Evolutionary conservation across 176 grass and related monocot species (phyloP).

Genomic region (bread wheat (Triticum aestivum)): DNA sequence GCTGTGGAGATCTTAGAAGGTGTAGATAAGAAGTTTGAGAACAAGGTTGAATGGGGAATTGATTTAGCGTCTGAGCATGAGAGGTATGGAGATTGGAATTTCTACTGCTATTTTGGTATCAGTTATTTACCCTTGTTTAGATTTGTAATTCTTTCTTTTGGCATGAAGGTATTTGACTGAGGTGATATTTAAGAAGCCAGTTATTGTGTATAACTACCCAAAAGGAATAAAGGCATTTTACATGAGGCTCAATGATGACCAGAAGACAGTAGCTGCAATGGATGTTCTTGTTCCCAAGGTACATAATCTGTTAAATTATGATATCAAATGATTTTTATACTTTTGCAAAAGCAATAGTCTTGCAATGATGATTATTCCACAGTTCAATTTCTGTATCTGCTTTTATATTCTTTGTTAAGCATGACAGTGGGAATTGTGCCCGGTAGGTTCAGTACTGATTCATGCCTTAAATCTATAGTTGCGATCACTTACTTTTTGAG

Average conservation of each 20-base stretch:
- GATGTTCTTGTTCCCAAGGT: constrained; percentile 99
- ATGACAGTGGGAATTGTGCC: neutral
- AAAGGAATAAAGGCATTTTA: constrained; percentile 98
- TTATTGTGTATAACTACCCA: constrained; percentile 98
- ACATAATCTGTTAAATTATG: neutral
- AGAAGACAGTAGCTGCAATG: constrained; percentile 95
- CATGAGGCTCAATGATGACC: constrained; percentile 92
- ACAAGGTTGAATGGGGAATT: constrained; percentile 95
- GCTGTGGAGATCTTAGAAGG: constrained; percentile 75
- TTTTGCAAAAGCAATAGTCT: neutral
- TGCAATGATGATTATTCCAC: neutral
- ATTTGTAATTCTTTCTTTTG: constrained; percentile 18
- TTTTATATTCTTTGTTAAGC: neutral
- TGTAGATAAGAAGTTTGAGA: constrained; percentile 79
- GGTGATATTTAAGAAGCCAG: constrained; percentile 95
- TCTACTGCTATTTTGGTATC: neutral
- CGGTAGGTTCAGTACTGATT: neutral
- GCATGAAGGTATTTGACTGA: constrained; percentile 84
- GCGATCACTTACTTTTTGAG: constrained; percentile 14
- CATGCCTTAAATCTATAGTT: neutral
- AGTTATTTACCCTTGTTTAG: neutral
- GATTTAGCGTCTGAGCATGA: constrained; percentile 98
- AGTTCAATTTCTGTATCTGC: neutral
- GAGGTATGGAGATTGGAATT: constrained; percentile 46
- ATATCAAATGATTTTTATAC: neutral